Conservation (phyloP, 805 yeast genomes). For the Wickerhamomyces pijperi region DNA sequence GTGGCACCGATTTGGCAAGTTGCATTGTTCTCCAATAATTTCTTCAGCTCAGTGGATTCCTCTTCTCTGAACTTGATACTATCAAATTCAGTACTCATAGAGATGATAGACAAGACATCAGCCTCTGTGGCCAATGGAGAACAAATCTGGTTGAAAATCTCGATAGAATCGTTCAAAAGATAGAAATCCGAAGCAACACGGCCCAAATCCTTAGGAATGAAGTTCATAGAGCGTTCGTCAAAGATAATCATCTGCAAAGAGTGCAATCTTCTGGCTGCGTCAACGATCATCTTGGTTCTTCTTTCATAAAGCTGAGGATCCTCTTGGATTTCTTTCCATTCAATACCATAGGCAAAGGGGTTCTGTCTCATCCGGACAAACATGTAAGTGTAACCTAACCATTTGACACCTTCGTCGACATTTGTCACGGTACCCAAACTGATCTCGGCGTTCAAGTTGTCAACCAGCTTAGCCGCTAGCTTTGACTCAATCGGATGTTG, state of each 20-base stretch:
- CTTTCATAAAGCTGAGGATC: conserved; percentile 73
- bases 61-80: conserved; percentile 82
- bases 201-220: conserved; percentile 82
- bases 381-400: conserved; percentile 97
- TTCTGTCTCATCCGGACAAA: conserved; percentile 90
- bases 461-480: conserved; percentile 67
- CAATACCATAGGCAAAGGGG: conserved; percentile 86
- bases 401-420: conserved; percentile 86
- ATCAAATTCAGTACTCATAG: conserved; percentile 91
- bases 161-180: conserved; percentile 72
- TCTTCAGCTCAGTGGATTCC: conserved; percentile 63
- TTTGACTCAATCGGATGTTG: conserved; percentile 95
- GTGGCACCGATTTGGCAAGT: conserved; percentile 81
- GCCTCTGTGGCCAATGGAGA: conserved; percentile 86
- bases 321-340: conserved; percentile 71
- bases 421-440: conserved; percentile 92
- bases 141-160: conserved; percentile 77
- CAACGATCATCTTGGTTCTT: conserved; percentile 63
- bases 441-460: conserved; percentile 92
- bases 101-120: conserved; percentile 75
- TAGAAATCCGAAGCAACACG: conserved; percentile 93
- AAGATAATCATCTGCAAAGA: conserved; percentile 85
- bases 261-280: conserved; percentile 79
- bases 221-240: conserved; percentile 73
- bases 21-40: conserved; percentile 43